Percentiles rank a stretch among this genome's conserved stretches.
Evolutionary conservation across 495 filamentous ascomycete genomes (phyloP).

Genomic region (Annulohypoxylon bovei): DNA sequence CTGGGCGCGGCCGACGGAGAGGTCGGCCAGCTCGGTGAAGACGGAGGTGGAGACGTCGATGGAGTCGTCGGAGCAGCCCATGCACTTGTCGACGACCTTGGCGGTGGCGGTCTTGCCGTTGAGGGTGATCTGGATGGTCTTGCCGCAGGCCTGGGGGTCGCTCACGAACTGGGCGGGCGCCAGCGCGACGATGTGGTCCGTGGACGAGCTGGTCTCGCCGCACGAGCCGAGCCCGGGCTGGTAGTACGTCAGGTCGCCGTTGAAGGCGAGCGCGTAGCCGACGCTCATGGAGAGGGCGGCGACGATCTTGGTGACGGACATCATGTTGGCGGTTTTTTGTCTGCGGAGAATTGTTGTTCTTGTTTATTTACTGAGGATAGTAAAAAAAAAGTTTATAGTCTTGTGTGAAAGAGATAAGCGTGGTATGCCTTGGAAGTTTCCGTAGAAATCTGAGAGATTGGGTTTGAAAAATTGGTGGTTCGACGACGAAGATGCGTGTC

Average conservation of each 20-base stretch:
- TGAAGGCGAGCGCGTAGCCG: slow-evolving; percentile 30
- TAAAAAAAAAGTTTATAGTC: too few relatives aligned
- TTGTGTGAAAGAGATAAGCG: background rate
- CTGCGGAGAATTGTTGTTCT: background rate
- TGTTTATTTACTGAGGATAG: too few relatives aligned
- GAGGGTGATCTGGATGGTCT: slow-evolving; percentile 65
- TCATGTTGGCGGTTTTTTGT: slow-evolving; percentile 2
- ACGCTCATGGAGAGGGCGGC: slow-evolving; percentile 15
- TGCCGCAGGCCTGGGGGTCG: slow-evolving; percentile 67
- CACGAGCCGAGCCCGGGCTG: slow-evolving; percentile 55
- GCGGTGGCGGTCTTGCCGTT: slow-evolving; percentile 63
- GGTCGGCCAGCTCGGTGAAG: slow-evolving; percentile 51
- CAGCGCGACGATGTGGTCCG: slow-evolving; percentile 53
- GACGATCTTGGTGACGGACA: slow-evolving; percentile 29
- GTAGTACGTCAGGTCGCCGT: slow-evolving; percentile 58
- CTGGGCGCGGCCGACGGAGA: slow-evolving; percentile 47
- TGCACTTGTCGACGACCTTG: slow-evolving; percentile 77
- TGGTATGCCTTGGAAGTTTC: background rate
- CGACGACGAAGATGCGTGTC: background rate
- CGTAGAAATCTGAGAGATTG: background rate
- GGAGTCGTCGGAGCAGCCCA: slow-evolving; percentile 62
- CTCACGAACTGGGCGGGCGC: slow-evolving; percentile 49
- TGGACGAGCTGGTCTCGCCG: slow-evolving; percentile 50
- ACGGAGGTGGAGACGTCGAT: slow-evolving; percentile 59
- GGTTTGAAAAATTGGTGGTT: background rate